These are phyloP conservation scores for Candida argentea DNA, from an alignment of 805 yeast species.

Conservation along the genomic window DNA sequence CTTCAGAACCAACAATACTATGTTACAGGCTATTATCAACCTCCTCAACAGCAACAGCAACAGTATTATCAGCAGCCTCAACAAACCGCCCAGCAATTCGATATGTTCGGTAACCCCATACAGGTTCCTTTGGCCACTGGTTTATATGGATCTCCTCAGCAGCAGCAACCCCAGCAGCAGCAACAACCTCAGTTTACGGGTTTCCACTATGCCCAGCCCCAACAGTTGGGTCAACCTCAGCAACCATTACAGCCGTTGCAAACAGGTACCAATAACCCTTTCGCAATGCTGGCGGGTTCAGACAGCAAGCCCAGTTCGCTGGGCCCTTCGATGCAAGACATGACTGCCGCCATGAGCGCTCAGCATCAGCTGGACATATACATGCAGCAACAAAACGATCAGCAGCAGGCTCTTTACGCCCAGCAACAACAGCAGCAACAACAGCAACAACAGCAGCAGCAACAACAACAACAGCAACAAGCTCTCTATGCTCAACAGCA, in stretches of 20 bases:
- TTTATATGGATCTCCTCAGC: constrained; percentile 31
- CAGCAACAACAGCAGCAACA: constrained; percentile 24
- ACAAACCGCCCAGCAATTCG: constrained; percentile 30
- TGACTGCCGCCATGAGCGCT: neutral
- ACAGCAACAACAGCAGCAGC: constrained; percentile 25
- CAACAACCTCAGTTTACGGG: constrained; percentile 15
- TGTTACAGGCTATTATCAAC: constrained; percentile 18
- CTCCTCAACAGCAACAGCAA: constrained; percentile 20
- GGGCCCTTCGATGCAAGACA: constrained; percentile 1
- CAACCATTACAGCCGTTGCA: constrained; percentile 41
- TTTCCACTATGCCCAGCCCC: constrained; percentile 13
- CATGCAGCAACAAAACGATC: constrained; percentile 12
- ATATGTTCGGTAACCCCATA: constrained; percentile 61
- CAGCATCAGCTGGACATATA: constrained; percentile 9
- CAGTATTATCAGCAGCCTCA: constrained; percentile 6
- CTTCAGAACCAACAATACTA: constrained; percentile 19
- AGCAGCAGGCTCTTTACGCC: constrained; percentile 20
- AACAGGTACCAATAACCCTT: constrained; percentile 75
- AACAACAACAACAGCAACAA: constrained; percentile 9
- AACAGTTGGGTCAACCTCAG: constrained; percentile 23
- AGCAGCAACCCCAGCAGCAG: constrained; percentile 28
- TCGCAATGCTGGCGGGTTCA: constrained; percentile 34
- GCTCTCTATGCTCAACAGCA: constrained; percentile 6
- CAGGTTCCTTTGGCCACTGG: constrained; percentile 48
- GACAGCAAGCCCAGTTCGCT: constrained; percentile 2